Base-by-base conservation (phyloP, 1,284 basidiomycete species). In the Xerocomus nothofagi region DNA sequence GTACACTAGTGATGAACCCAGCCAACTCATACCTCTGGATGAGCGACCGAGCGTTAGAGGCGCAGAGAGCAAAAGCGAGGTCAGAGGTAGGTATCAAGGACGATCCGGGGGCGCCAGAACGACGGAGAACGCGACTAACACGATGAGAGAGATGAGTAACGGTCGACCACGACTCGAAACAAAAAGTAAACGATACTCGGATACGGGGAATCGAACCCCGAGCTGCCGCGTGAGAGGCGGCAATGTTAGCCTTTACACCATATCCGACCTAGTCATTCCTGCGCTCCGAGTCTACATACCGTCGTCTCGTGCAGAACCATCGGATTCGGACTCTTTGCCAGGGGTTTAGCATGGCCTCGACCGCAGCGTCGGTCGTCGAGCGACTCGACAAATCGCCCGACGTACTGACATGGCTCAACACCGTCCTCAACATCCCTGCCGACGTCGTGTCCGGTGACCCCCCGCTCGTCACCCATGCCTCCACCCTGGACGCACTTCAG, bases 191-290 rank as follows among this genome's bases (percentile, higher is more conserved):
- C 54, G 44, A 0, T 0, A 57, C 74, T 77, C 75, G 69, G 74
- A 68, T 74, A 76, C 76, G 74, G 76, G 77, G 76, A 79, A 68
- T 78, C 76, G 76, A 79, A 78, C 77, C 76, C 75, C 74, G 77
- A 77, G 77, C 77, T 76, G 68, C 75, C 75, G 76, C 74, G 72
- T 81, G 80, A 82, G 74, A 82, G 80, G 80, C 79, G 79, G 79
- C 74, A 81, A 81, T 81, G 80, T 81, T 81, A 78, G 78, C 81
- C 80, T 69, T 81, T 82, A 82, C 80, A 82, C 78, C 80, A 81
- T 81, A 81, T 74, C 80, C 75, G 77, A 79, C 42, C 3, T 27
- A n/a, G 10, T 10, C 4, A 11, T 3, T 27, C 3, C 11, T 27
- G 6, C 26, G 11, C 26, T 11, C 11, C 26, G 4, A 11, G 26